Conservation (phyloP, 1,284 basidiomycete genomes). For the Sporisorium iseilematis-ciliati region DNA sequence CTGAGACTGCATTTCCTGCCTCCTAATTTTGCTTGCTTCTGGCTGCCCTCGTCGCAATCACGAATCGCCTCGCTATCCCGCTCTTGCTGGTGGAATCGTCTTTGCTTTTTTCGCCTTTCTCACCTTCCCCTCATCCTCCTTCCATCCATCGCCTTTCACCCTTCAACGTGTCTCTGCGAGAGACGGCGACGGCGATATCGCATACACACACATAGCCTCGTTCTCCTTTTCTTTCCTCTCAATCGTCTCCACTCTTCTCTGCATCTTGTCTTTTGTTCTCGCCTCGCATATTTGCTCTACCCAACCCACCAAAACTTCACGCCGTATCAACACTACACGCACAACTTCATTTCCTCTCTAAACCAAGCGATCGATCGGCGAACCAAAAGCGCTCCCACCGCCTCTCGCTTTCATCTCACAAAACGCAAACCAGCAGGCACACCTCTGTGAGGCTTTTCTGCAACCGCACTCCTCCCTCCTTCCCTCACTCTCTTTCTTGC, state of each 20-base stretch:
- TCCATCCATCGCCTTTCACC: slow-evolving; percentile 9
- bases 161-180: slow-evolving; percentile 11
- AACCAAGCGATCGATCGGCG: slow-evolving; percentile 6
- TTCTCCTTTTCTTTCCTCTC: slow-evolving; percentile 3
- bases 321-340: not conserved
- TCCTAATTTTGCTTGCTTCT: no score
- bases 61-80: no score
- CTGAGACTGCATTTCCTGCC: no score
- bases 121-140: not conserved
- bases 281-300: not conserved
- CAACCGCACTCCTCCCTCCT: not conserved
- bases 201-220: slow-evolving; percentile 11
- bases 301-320: slow-evolving; percentile 1
- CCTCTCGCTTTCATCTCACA: slow-evolving; percentile 2
- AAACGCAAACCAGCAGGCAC: not conserved
- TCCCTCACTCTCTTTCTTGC: slow-evolving; percentile 17
- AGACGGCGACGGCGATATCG: slow-evolving; percentile 18
- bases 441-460: slow-evolving; percentile 27
- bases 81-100: not conserved
- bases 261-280: not conserved
- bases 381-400: slow-evolving; percentile 1
- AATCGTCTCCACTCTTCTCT: not conserved
- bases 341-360: slow-evolving; percentile 7
- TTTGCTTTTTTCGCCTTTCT: slow-evolving; percentile 4
- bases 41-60: no score